These are phyloP conservation scores for Lenzites betulinus DNA, from an alignment of 768 basidiomycete genomes.

Conservation along the genomic window DNA sequence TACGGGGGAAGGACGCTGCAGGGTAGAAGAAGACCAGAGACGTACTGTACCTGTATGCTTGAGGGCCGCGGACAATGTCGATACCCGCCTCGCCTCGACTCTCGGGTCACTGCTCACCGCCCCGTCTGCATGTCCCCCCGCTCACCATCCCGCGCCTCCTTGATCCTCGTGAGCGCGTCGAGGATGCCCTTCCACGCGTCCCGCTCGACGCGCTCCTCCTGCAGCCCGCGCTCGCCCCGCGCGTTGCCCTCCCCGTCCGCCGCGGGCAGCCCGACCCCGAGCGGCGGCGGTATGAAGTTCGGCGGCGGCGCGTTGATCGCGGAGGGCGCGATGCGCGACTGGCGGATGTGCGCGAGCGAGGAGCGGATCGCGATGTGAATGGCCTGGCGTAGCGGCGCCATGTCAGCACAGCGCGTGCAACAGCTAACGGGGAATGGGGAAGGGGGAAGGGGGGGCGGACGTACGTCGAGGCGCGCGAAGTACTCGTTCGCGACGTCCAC, in stretches of 20 bases:
- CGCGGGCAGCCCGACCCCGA: slow-evolving; percentile 72
- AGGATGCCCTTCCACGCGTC: slow-evolving; percentile 81
- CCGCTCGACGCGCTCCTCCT: slow-evolving; percentile 74
- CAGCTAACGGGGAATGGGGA: neutral
- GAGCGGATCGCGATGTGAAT: slow-evolving; percentile 78
- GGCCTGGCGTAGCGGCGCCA: slow-evolving; percentile 42
- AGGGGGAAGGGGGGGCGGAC: slow-evolving; percentile 17
- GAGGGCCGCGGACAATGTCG: neutral
- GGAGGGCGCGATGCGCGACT: slow-evolving; percentile 83
- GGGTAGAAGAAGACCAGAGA: slow-evolving; percentile 1
- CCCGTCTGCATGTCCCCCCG: neutral
- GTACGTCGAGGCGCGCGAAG: slow-evolving; percentile 78
- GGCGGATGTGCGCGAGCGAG: slow-evolving; percentile 77
- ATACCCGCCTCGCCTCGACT: neutral
- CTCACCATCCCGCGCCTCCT: slow-evolving; percentile 43
- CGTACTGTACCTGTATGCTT: slow-evolving; percentile 13
- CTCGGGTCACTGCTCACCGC: neutral
- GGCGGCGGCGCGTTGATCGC: slow-evolving; percentile 80
- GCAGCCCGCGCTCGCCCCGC: slow-evolving; percentile 54
- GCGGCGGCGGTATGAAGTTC: slow-evolving; percentile 73
- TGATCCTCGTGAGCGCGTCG: slow-evolving; percentile 64
- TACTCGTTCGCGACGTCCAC: slow-evolving; percentile 85
- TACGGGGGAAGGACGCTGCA: too few relatives aligned
- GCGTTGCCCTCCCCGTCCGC: slow-evolving; percentile 34
- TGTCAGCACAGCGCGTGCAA: slow-evolving; percentile 1